phyloP scores from a whole-genome alignment of 805 yeast genomes.

The Candida quercuum region DNA sequence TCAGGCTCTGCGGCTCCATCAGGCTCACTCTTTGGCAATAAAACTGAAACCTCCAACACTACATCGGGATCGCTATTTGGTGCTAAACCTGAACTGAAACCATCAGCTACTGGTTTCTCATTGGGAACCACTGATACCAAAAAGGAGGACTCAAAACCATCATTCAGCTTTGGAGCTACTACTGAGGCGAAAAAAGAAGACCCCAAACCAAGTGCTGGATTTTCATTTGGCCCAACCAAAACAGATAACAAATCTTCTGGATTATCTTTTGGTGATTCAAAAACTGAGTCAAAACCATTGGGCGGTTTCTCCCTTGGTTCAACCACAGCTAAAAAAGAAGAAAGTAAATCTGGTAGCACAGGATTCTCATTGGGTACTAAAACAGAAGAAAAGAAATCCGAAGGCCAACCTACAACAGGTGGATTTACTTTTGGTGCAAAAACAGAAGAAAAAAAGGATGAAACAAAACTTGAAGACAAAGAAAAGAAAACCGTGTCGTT shows the following conservation, averaged over 20 bases:
- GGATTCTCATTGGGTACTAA: conserved; percentile 25
- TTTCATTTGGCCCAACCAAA: conserved; percentile 14
- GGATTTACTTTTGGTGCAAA: conserved; percentile 16
- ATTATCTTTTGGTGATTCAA: conserved; percentile 7
- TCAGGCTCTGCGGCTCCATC: no score
- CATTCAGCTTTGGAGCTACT: conserved; percentile 5
- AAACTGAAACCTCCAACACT: conserved; percentile 10
- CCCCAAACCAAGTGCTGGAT: conserved; percentile 7
- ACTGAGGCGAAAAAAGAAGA: conserved; percentile 12
- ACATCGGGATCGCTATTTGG: conserved; percentile 18
- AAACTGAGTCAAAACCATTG: conserved; percentile 14
- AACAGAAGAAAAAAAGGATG: conserved; percentile 13
- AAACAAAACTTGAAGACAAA: conserved; percentile 12
- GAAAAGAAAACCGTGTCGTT: conserved; percentile 24
- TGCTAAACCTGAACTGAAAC: conserved; percentile 13
- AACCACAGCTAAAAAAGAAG: conserved; percentile 10
- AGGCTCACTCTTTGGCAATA: no score
- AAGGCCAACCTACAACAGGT: conserved; percentile 7
- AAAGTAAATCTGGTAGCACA: conserved; percentile 6
- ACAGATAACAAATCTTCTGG: not conserved
- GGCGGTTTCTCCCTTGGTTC: conserved; percentile 22
- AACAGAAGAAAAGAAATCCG: conserved; percentile 12
- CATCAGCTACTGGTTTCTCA: conserved; percentile 6
- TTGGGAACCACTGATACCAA: conserved; percentile 6
- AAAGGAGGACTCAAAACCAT: conserved; percentile 5